Conservation (phyloP, 305 asterid species). For the Solanum hybrid region DNA sequence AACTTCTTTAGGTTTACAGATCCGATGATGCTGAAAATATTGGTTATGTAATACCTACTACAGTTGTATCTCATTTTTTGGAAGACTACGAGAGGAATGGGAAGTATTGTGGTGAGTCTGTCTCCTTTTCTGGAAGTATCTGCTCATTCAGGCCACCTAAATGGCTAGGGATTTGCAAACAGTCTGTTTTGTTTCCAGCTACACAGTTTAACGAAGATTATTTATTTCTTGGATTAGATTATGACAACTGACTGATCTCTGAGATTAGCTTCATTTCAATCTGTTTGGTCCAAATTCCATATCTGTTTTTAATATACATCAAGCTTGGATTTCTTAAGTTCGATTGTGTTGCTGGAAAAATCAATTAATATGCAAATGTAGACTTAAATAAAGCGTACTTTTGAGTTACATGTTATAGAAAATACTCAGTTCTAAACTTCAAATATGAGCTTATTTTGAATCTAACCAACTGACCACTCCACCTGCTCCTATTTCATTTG, state of each 20-base stretch:
- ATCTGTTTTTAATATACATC: not conserved
- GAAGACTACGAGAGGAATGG: conserved; percentile 87
- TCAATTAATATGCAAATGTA: not conserved
- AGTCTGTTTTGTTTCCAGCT: not conserved
- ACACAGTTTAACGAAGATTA: not conserved
- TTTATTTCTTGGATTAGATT: not conserved
- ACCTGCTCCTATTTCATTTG: not conserved
- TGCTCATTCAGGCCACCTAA: not conserved
- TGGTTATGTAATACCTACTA: conserved; percentile 91
- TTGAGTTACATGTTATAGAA: not conserved
- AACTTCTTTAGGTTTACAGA: conserved; percentile 81
- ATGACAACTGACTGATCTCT: not conserved
- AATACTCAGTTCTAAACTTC: not conserved
- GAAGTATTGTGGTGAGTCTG: conserved; percentile 70
- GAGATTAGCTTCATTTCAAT: not conserved
- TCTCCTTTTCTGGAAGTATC: conserved; percentile 2
- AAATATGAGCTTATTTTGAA: not conserved
- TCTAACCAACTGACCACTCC: not conserved
- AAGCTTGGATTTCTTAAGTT: not conserved
- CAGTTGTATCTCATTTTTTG: conserved; percentile 92
- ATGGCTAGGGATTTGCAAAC: not conserved
- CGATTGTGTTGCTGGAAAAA: not conserved
- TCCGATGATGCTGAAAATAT: conserved; percentile 94
- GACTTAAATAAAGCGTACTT: not conserved
- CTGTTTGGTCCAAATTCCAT: not conserved